Conservation (phyloP, 345 rosid species). For the Cochlearia excelsa region DNA sequence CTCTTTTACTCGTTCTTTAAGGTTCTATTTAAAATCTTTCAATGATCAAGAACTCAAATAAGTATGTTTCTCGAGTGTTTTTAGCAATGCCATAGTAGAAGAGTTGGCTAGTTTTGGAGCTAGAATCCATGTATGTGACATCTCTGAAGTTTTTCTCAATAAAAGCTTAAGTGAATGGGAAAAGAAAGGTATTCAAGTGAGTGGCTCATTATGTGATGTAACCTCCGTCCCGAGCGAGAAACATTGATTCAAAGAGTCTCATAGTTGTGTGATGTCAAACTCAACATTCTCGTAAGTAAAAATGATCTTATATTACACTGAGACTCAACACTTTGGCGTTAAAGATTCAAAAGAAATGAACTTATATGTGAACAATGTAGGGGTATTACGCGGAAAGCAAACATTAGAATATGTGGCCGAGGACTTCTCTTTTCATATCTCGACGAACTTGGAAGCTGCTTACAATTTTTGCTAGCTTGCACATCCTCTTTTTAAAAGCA, state of each 20-base stretch:
- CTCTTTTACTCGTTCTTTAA: not conserved
- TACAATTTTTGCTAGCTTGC: slow-evolving; percentile 53
- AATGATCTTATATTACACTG: too few relatives aligned
- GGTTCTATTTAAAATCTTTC: not conserved
- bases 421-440: slow-evolving; percentile 39
- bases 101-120: too few relatives aligned
- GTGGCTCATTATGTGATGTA: slow-evolving; percentile 30
- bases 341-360: not conserved
- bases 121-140: too few relatives aligned
- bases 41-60: not conserved
- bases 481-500: slow-evolving; percentile 46
- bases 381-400: slow-evolving; percentile 37
- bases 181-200: slow-evolving; percentile 29
- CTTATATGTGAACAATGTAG: slow-evolving; percentile 49
- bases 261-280: slow-evolving; percentile 11
- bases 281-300: slow-evolving; percentile 27
- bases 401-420: slow-evolving; percentile 43
- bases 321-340: too few relatives aligned
- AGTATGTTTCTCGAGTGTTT: not conserved
- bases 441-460: slow-evolving; percentile 46
- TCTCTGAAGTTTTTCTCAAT: not conserved
- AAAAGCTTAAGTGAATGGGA: slow-evolving; percentile 24
- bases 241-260: slow-evolving; percentile 19
- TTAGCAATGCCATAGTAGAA: slow-evolving; percentile 19
- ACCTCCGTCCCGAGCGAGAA: slow-evolving; percentile 18